These are phyloP conservation scores for Epichloe scottii DNA, from an alignment of 2,329 filamentous ascomycete genomes.

Conservation along the genomic window DNA sequence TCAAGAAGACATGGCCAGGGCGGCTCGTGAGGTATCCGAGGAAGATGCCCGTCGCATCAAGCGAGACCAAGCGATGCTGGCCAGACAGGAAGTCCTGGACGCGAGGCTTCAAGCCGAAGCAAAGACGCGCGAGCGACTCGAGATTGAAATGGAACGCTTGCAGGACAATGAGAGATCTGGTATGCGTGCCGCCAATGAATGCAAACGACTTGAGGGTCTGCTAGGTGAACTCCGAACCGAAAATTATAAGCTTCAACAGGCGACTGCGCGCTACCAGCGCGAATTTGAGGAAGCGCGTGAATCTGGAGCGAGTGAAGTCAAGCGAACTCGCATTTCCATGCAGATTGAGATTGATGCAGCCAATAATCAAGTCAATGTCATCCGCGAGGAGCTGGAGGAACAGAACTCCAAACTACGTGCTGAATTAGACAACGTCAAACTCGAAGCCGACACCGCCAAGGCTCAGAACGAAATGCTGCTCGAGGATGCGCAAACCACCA, in stretches of 20 bases:
- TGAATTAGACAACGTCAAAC: slow-evolving; percentile 64
- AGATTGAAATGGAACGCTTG: slow-evolving; percentile 53
- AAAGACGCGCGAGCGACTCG: slow-evolving; percentile 53
- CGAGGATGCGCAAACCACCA: slow-evolving; percentile 64
- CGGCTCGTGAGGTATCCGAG: slow-evolving; percentile 66
- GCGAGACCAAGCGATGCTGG: slow-evolving; percentile 66
- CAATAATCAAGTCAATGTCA: slow-evolving; percentile 73
- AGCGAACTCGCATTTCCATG: slow-evolving; percentile 65
- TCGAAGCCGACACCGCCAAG: slow-evolving; percentile 71
- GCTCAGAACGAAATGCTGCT: slow-evolving; percentile 74
- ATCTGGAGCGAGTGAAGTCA: slow-evolving; percentile 64
- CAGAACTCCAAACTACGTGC: slow-evolving; percentile 60
- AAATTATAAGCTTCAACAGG: slow-evolving; percentile 60
- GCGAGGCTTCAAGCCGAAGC: slow-evolving; percentile 64
- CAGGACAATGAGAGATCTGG: slow-evolving; percentile 52
- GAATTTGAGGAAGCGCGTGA: slow-evolving; percentile 79
- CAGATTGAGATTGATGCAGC: slow-evolving; percentile 73
- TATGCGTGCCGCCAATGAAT: slow-evolving; percentile 50
- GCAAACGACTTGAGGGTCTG: slow-evolving; percentile 44
- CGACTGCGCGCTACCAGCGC: slow-evolving; percentile 57
- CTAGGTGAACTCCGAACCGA: slow-evolving; percentile 49
- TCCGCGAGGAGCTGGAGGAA: slow-evolving; percentile 70
- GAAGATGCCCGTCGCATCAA: slow-evolving; percentile 71
- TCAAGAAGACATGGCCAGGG: slow-evolving; percentile 74
- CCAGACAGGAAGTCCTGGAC: slow-evolving; percentile 68